phyloP scores from a whole-genome alignment of 257 asterid genomes.

The Verbascum thapsus region DNA sequence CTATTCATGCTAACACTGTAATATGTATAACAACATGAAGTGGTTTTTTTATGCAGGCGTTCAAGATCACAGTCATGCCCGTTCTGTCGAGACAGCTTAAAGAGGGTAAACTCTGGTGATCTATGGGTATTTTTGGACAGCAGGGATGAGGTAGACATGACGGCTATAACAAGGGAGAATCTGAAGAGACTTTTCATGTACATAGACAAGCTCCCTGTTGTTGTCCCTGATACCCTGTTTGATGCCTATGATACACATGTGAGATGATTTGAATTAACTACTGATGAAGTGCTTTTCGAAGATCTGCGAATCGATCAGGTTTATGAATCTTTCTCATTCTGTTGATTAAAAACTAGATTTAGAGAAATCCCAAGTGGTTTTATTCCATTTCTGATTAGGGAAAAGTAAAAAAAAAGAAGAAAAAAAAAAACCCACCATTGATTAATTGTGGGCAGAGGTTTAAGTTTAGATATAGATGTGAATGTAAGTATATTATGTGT shows the following conservation, averaged over 20 bases:
- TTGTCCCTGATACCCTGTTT: constrained; percentile 75
- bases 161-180: constrained; percentile 74
- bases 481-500: constrained; percentile 26
- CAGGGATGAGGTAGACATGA: constrained; percentile 70
- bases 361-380: constrained; percentile 37
- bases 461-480: constrained; percentile 36
- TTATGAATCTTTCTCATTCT: constrained; percentile 27
- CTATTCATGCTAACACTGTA: background rate
- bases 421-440: constrained; percentile 49
- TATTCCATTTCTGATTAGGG: constrained; percentile 35
- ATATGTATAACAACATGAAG: constrained; percentile 7
- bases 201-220: constrained; percentile 79
- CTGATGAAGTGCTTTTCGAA: background rate
- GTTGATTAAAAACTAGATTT: constrained; percentile 31
- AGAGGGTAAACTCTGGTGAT: constrained; percentile 81
- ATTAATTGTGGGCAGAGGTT: constrained; percentile 57
- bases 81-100: constrained; percentile 91
- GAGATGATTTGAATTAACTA: constrained; percentile 54
- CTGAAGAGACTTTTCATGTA: constrained; percentile 85
- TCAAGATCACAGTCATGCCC: constrained; percentile 95
- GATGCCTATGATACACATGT: constrained; percentile 78
- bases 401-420: too few species aligned
- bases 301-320: constrained; percentile 23
- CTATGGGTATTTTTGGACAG: constrained; percentile 84
- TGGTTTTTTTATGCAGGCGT: constrained; percentile 56